Base-by-base conservation (phyloP, 306 rosid species). In the Bauhinia variegata region DNA sequence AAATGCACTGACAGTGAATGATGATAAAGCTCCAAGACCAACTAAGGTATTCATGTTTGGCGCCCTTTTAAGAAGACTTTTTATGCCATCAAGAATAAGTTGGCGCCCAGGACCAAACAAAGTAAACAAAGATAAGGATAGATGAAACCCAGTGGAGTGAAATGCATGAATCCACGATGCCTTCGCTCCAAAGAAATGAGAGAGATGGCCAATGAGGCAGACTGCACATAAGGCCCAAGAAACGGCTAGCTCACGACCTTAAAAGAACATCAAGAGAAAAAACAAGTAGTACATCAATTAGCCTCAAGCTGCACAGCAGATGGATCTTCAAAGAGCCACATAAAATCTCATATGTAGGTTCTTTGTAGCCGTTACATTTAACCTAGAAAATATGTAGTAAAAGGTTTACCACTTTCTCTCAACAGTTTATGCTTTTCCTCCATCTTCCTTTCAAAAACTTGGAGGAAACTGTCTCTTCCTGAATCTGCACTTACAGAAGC, bases 11-110 rank as follows among this genome's bases (percentile, higher is more conserved):
- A 92, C 96, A 61, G 93, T 67, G 79, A 92, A 92, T 63, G 98
- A 92, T n/a, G 98, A 92, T 70, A 92, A 30, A 76, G 98, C 96
- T 67, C 98, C 98, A 65, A 92, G 93, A 86, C 96, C 96, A 75
- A 92, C 98, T 83, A 92, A 79, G 67, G 96, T 87, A 72, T 92
- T 92, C 98, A 92, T 92, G 80, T 92, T 92, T 65, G 98, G 98
- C 4, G 91, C 80, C 77, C 82, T 78, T 86, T 76, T 92, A 33
- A 83, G 54, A 67, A 92, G 92, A 60, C 98, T 92, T 77, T 82
- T 89, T 77, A 89, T 67, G 65, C 98, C 98, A 67, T 92, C 98
- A 50, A 87, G 55, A 65, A 92, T 89, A 73, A 87, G 96, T 63
- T 78, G 89, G 75, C 96, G 96, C 54, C 98, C 98, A 60, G 96